A percentile compares a stretch with the other conserved stretches of the same genome.
Conservation (phyloP, 371 early-diverging fungal species). For the Haplosporangium sp. region DNA sequence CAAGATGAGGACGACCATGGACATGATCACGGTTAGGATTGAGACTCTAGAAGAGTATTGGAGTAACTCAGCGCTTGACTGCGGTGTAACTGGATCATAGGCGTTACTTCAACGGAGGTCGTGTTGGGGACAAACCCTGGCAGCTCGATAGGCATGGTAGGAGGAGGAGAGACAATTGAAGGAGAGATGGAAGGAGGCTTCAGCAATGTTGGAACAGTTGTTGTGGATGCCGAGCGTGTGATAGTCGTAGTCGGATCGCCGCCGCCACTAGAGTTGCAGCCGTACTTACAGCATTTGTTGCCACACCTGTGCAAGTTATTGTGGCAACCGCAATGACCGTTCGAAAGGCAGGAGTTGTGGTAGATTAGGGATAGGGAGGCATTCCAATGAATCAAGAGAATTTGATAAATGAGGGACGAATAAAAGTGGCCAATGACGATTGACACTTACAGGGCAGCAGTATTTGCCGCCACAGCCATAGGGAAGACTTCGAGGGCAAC, state of each 20-base stretch:
- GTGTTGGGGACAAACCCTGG: no score
- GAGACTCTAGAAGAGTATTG: no score
- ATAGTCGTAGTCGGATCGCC: constrained; percentile 1
- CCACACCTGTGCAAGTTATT: constrained; percentile 11
- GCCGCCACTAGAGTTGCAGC: constrained; percentile 9
- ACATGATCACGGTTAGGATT: no score
- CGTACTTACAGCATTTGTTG: constrained; percentile 17
- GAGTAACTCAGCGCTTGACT: no score
- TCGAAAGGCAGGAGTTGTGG: constrained; percentile 13
- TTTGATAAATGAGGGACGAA: not conserved
- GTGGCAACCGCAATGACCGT: constrained; percentile 29
- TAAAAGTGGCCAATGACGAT: not conserved
- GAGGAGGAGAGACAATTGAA: no score
- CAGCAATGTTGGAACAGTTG: not conserved
- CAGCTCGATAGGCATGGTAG: no score
- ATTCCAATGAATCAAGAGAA: no score
- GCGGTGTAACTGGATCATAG: no score
- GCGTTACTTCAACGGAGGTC: no score
- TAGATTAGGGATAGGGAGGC: not conserved
- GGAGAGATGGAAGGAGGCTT: no score
- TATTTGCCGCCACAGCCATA: not conserved
- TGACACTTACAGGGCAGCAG: not conserved
- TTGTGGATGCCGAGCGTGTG: no score
- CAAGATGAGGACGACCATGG: no score
- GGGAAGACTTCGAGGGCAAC: not conserved